phyloP scores from a whole-genome alignment of 2,329 filamentous ascomycete genomes.

The Aaosphaeria arxii region DNA sequence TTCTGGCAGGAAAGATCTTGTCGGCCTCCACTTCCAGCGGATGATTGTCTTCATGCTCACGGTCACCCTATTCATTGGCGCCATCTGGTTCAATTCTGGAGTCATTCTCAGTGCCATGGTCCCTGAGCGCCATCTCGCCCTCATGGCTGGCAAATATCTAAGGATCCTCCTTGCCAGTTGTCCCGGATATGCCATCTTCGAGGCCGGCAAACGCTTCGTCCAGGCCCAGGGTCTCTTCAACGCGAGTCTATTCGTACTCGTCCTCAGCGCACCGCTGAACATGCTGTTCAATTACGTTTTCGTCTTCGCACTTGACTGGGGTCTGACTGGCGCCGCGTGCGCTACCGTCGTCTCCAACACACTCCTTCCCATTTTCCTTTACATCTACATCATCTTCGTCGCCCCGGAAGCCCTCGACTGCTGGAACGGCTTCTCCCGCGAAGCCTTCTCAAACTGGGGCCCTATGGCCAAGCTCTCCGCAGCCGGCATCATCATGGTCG shows the following conservation, averaged over 20 bases:
- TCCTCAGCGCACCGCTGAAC: constrained; percentile 50
- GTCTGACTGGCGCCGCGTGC: constrained; percentile 52
- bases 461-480: constrained; percentile 85
- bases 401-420: constrained; percentile 41
- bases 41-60: constrained; percentile 52
- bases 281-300: constrained; percentile 51
- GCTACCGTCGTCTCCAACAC: constrained; percentile 50
- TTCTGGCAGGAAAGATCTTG: constrained; percentile 45
- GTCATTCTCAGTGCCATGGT: constrained; percentile 47
- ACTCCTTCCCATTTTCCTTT: constrained; percentile 47
- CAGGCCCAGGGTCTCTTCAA: constrained; percentile 56
- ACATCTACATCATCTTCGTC: constrained; percentile 45
- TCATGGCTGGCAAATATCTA: constrained; percentile 50
- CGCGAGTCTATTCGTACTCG: constrained; percentile 46
- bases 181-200: constrained; percentile 54
- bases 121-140: constrained; percentile 47
- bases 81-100: constrained; percentile 50
- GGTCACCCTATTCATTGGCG: constrained; percentile 48
- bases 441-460: constrained; percentile 70
- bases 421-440: constrained; percentile 72
- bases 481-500: constrained; percentile 89
- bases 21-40: constrained; percentile 53
- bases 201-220: constrained; percentile 54
- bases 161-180: constrained; percentile 49
- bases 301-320: constrained; percentile 41